Percentiles rank a stretch among this genome's conserved stretches.
phyloP scores from a whole-genome alignment of 2,329 filamentous ascomycete genomes.

The Penicillium hesseltinei region DNA sequence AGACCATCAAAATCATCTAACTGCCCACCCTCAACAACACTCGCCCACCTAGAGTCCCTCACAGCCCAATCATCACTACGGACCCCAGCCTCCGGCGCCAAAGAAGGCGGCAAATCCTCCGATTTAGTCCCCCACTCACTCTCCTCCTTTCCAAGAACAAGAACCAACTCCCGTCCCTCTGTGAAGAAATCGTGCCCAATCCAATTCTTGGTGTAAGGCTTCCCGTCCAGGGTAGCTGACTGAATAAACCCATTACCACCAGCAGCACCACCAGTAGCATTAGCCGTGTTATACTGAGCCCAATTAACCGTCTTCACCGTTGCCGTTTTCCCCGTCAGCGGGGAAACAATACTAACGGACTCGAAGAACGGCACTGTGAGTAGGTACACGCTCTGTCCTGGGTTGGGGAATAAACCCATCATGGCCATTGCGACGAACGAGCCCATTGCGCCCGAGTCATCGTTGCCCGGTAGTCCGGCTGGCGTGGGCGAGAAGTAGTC shows the following conservation, averaged over 20 bases:
- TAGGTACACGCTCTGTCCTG: constrained; percentile 66
- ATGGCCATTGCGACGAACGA: constrained; percentile 64
- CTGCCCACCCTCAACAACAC: neutral
- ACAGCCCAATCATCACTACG: neutral
- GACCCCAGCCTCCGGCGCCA: constrained; percentile 11
- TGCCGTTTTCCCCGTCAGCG: constrained; percentile 59
- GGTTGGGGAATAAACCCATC: constrained; percentile 68
- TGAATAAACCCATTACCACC: constrained; percentile 65
- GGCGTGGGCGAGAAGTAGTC: constrained; percentile 57
- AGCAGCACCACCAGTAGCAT: constrained; percentile 53
- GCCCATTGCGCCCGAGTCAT: constrained; percentile 69
- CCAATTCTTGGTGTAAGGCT: constrained; percentile 63
- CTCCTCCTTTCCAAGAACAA: constrained; percentile 61
- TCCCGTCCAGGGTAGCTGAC: constrained; percentile 61
- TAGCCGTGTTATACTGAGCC: constrained; percentile 39
- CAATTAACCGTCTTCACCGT: constrained; percentile 57
- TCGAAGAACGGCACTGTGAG: constrained; percentile 67
- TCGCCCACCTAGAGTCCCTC: neutral
- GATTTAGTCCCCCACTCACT: constrained; percentile 62
- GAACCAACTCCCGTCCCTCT: constrained; percentile 61
- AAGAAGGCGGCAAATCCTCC: constrained; percentile 63
- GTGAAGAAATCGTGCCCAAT: constrained; percentile 66
- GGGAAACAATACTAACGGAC: constrained; percentile 57
- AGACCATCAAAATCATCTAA: neutral
- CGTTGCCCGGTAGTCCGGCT: constrained; percentile 64